phyloP scores from a whole-genome alignment of 1,284 basidiomycete genomes.

The Melampsora occidentalis region DNA sequence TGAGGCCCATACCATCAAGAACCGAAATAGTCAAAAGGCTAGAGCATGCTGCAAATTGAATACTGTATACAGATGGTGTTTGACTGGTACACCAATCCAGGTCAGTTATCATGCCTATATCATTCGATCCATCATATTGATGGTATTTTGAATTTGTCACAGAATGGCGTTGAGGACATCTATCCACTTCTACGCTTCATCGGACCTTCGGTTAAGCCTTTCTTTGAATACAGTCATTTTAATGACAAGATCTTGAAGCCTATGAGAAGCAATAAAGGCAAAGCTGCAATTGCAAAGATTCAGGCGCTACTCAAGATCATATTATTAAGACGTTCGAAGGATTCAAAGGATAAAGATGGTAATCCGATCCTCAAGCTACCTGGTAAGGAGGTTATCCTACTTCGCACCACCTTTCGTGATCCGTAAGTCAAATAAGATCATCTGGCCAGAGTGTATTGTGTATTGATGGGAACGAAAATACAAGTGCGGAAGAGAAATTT shows the following conservation, averaged over 20 bases:
- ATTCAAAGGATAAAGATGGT: slow-evolving; percentile 71
- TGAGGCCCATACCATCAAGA: slow-evolving; percentile 97
- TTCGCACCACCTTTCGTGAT: slow-evolving; percentile 58
- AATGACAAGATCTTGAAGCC: slow-evolving; percentile 69
- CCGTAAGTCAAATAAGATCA: slow-evolving; percentile 39
- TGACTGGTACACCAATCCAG: slow-evolving; percentile 81
- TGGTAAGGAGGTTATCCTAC: slow-evolving; percentile 66
- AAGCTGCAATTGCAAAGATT: slow-evolving; percentile 67
- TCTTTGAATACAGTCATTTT: slow-evolving; percentile 65
- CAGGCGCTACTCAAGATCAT: slow-evolving; percentile 77
- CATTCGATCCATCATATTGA: neutral
- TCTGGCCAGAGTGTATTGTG: neutral
- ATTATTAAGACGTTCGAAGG: slow-evolving; percentile 88
- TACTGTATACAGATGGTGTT: slow-evolving; percentile 78
- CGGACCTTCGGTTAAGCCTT: slow-evolving; percentile 65
- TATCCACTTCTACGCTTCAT: slow-evolving; percentile 87
- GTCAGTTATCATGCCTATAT: slow-evolving; percentile 51
- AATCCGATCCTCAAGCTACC: slow-evolving; percentile 83
- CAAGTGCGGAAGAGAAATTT: slow-evolving; percentile 72
- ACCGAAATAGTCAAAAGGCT: slow-evolving; percentile 63
- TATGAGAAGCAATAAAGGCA: slow-evolving; percentile 68
- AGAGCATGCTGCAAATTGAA: slow-evolving; percentile 67
- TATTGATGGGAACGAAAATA: slow-evolving; percentile 57
- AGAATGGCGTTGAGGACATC: slow-evolving; percentile 86
- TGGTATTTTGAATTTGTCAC: slow-evolving; percentile 49